phyloP scores from a whole-genome alignment of 164 flowering plant genomes.

The Chimonanthus praecox region DNA sequence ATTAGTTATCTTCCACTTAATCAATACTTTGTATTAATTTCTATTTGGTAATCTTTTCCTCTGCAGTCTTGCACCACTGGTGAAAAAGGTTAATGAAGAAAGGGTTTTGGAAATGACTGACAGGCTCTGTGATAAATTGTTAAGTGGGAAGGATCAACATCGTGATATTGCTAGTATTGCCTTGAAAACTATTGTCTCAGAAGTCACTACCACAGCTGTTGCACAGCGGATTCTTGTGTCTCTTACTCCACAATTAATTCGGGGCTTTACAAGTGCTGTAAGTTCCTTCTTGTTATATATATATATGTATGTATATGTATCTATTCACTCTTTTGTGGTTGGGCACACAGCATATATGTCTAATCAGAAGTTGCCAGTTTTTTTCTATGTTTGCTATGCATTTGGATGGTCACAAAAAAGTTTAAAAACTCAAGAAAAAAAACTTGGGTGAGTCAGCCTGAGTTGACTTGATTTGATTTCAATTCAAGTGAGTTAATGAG shows the following conservation, averaged over 20 bases:
- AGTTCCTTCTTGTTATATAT: slow-evolving; percentile 25
- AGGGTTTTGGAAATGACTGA: slow-evolving; percentile 79
- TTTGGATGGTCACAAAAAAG: no score
- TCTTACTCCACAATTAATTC: slow-evolving; percentile 57
- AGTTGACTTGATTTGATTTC: no score
- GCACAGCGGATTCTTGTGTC: slow-evolving; percentile 65
- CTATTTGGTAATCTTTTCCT: background rate
- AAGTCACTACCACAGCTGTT: slow-evolving; percentile 52
- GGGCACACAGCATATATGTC: no score
- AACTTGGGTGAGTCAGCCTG: no score
- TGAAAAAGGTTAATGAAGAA: slow-evolving; percentile 77
- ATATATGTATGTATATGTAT: no score
- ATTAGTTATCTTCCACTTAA: background rate
- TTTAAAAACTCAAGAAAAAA: no score
- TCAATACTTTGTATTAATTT: background rate
- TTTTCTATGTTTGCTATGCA: no score
- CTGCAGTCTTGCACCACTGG: slow-evolving; percentile 88
- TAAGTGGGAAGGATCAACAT: slow-evolving; percentile 83
- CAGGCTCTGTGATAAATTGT: slow-evolving; percentile 69
- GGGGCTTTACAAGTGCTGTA: slow-evolving; percentile 69
- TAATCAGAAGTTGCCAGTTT: no score
- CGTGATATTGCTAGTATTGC: slow-evolving; percentile 95
- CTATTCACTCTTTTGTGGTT: no score
- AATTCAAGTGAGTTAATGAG: no score
- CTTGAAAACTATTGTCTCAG: slow-evolving; percentile 81